These are phyloP conservation scores for Podosphaera leucotricha DNA, from an alignment of 2,329 filamentous ascomycete genomes.

Conservation along the genomic window DNA sequence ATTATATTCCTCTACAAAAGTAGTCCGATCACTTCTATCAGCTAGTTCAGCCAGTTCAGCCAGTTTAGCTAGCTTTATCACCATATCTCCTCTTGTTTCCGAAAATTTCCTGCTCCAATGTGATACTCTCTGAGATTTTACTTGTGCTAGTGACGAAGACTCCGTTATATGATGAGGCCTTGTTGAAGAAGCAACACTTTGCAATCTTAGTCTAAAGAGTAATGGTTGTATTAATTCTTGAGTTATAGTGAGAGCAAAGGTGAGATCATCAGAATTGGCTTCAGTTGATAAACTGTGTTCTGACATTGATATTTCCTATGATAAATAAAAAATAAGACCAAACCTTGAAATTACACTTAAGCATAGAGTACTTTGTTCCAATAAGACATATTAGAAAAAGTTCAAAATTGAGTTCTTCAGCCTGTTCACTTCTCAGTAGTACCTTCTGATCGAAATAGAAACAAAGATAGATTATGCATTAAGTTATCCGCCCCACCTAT, in stretches of 20 bases:
- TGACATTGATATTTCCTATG: constrained; percentile 7
- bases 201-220: too few species aligned
- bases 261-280: constrained; percentile 7
- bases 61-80: constrained; percentile 19
- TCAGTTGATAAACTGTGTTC: not conserved
- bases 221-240: constrained; percentile 3
- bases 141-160: not conserved
- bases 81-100: constrained; percentile 26
- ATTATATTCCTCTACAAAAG: constrained; percentile 35
- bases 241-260: constrained; percentile 5
- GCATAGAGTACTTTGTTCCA: not conserved
- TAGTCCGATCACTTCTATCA: constrained; percentile 23
- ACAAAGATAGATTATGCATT: too few species aligned
- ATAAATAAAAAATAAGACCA: not conserved
- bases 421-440: constrained; percentile 5
- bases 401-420: not conserved
- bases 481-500: too few species aligned
- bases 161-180: not conserved
- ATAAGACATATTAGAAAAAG: not conserved
- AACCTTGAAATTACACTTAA: not conserved
- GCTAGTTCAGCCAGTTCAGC: constrained; percentile 28
- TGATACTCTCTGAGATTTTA: constrained; percentile 3
- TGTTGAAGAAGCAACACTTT: not conserved
- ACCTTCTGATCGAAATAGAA: constrained; percentile 2
- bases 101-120: constrained; percentile 30